Evolutionary conservation across 331 rosid species (phyloP).

Genomic region (Arachis monticola): DNA sequence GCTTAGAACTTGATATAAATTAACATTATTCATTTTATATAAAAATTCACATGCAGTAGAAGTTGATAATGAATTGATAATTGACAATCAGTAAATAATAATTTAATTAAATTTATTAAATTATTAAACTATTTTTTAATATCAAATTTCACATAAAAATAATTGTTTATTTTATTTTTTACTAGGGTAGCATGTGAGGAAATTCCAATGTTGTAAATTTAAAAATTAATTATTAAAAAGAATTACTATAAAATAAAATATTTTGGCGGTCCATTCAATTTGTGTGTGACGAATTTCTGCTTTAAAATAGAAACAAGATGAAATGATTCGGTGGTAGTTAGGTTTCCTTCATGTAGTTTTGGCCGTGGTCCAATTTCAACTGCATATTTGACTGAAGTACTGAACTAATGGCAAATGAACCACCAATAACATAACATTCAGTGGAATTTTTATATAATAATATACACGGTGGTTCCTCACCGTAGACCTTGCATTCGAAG

Average conservation of each 20-base stretch:
- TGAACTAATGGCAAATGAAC: neutral
- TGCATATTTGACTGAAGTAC: neutral
- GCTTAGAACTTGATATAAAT: no score
- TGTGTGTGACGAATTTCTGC: neutral
- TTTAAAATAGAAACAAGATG: neutral
- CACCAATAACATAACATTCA: neutral
- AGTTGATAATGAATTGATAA: no score
- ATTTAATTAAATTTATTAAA: no score
- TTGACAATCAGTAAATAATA: no score
- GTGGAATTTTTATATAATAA: neutral
- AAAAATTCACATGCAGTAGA: no score
- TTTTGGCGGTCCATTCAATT: neutral
- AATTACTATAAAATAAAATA: no score
- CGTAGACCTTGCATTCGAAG: slow-evolving; percentile 13
- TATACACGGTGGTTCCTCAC: neutral
- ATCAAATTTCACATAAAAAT: no score
- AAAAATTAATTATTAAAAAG: neutral
- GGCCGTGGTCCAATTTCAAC: neutral
- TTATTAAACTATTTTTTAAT: no score
- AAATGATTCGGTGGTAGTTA: neutral
- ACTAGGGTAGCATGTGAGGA: neutral
- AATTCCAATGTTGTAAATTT: neutral
- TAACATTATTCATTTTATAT: no score
- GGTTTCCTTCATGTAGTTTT: neutral
- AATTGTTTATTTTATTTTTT: neutral